These are phyloP conservation scores for Moesziomyces globuligerus DNA, from an alignment of 1,284 basidiomycete genomes.

Conservation along the genomic window DNA sequence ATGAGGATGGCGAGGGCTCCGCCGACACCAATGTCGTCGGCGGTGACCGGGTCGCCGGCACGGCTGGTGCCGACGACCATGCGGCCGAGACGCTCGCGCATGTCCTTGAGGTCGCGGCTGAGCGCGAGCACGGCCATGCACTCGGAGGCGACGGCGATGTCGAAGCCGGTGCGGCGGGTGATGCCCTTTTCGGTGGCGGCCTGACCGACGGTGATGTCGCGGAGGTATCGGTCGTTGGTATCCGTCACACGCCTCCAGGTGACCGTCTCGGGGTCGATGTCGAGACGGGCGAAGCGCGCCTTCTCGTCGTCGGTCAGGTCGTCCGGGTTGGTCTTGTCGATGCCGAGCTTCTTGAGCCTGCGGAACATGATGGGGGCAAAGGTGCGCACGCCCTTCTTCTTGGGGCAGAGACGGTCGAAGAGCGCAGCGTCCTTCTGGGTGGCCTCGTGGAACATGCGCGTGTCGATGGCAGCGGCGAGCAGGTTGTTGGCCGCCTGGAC, in stretches of 20 bases:
- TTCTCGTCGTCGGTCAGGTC: conserved; percentile 93
- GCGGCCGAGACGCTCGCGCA: conserved; percentile 86
- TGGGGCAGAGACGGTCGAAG: conserved; percentile 89
- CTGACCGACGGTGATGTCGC: conserved; percentile 92
- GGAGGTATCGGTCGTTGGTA: conserved; percentile 95
- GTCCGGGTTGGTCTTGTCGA: conserved; percentile 91
- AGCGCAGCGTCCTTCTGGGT: conserved; percentile 95
- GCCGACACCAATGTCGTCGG: conserved; percentile 94
- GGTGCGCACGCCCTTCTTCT: conserved; percentile 91
- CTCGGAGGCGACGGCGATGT: conserved; percentile 96
- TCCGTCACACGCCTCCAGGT: conserved; percentile 98
- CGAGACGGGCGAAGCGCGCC: conserved; percentile 86
- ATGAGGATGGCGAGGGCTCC: conserved; percentile 96
- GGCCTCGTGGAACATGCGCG: conserved; percentile 96
- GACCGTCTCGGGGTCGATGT: conserved; percentile 89
- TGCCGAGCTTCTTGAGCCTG: conserved; percentile 92
- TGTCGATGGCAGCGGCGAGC: conserved; percentile 93
- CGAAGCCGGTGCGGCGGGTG: conserved; percentile 89
- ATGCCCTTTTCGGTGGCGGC: conserved; percentile 89
- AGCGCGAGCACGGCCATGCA: conserved; percentile 98
- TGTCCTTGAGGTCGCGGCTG: conserved; percentile 86
- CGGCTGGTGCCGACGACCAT: conserved; percentile 98
- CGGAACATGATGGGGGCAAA: conserved; percentile 97
- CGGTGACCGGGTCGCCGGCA: conserved; percentile 89
- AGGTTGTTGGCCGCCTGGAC: conserved; percentile 98